Evolutionary conservation across 257 asterid species (phyloP), one percentile per base, ranked within the genome.

Genomic region (Scutellaria minor): DNA sequence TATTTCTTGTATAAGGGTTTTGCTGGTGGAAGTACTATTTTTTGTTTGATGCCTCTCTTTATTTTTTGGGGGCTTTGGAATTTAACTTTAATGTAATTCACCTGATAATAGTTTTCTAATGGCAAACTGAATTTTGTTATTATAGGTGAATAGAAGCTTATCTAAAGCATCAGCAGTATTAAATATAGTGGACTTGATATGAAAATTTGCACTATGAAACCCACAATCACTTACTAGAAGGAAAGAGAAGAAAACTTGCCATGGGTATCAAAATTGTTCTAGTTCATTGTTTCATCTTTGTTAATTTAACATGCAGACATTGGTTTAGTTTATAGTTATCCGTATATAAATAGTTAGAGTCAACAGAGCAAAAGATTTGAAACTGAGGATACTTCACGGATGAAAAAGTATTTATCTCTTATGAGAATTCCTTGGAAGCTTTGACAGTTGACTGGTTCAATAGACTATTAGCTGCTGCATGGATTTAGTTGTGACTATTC

Each of bases 391-490:
- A 31, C 50, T 60, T 44, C 18, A 12, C 1, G 9, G 35, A 40
- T 74, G 75, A 11, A 12, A 41, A 22, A n/a, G 11, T 44, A 20
- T 37, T 50, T 3, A 27, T 50, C 13, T 37, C 31, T 51, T 50
- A 39, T 27, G 27, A 56, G 24, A 37, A 14, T 66, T 53, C 11
- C 57, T 55, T 20, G 45, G 68, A 57, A 46, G 62, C 63, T 55
- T 74, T 57, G 61, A 42, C 22, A 66, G 64, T 74, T 57, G 61
- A 42, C 22, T 75, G 64, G 44, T 66, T 58, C 9, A 56, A 0
- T 20, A 45, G n/a, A 51, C 48, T 41, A 24, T 75, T 66, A 14
- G 31, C 50, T 64, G 15, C 18, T 53, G 77, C 14, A 11, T 62
- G 63, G 20, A 12, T 45, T 57, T 64, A 2, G 48, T 46, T 56